Conservation (phyloP, 1,284 basidiomycete genomes). For the Xanthoconium separans region DNA sequence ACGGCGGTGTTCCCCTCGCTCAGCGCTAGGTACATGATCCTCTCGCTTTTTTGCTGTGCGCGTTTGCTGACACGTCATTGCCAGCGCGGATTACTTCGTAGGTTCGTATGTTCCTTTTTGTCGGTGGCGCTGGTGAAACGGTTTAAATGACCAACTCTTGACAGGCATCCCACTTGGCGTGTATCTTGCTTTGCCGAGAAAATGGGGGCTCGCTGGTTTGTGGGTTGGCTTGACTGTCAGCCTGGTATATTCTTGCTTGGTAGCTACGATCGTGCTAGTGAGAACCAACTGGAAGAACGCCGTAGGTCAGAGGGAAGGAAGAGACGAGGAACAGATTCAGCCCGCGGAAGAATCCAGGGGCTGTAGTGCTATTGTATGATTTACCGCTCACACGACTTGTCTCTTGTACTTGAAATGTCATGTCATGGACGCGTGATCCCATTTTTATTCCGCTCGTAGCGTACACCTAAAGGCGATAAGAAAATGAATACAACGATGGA, state of each 20-base stretch:
- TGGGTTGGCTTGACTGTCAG: slow-evolving; percentile 26
- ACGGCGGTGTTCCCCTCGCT: slow-evolving; percentile 25
- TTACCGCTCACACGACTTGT: neutral
- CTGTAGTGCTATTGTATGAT: neutral
- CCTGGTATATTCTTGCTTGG: slow-evolving; percentile 20
- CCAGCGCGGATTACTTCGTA: slow-evolving; percentile 22
- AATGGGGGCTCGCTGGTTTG: slow-evolving; percentile 29
- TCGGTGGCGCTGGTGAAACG: neutral
- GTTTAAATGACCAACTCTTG: neutral
- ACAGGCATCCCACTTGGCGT: slow-evolving; percentile 29
- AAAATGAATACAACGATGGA: slow-evolving; percentile 29
- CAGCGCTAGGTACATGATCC: slow-evolving; percentile 21
- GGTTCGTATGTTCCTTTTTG: slow-evolving; percentile 14
- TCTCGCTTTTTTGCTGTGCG: neutral
- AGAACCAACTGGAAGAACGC: slow-evolving; percentile 18
- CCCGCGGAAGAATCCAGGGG: neutral
- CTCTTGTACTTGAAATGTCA: neutral
- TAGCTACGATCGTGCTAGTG: slow-evolving; percentile 20
- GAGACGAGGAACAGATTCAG: neutral
- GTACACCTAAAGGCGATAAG: slow-evolving; percentile 18
- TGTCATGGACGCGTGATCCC: slow-evolving; percentile 6
- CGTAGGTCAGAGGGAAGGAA: neutral
- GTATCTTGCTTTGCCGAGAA: slow-evolving; percentile 23
- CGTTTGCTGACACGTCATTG: slow-evolving; percentile 4
- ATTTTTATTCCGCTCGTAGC: slow-evolving; percentile 18